Base-by-base conservation (phyloP, 148 eudicot species). In the Amaranthus palmeri region DNA sequence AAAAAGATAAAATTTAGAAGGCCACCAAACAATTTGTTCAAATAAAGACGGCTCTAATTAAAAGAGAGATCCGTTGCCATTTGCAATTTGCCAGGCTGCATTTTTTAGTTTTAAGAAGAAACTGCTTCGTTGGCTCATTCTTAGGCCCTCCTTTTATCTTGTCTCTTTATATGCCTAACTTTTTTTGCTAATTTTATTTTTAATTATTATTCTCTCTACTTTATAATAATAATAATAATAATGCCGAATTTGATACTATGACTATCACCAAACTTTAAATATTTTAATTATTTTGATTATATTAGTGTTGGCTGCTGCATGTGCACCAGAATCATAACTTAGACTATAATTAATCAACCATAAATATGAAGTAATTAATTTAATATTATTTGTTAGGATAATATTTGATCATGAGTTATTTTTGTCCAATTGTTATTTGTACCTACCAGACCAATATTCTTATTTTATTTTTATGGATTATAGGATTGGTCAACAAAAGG, bases 21-120 rank as follows among this genome's bases (percentile, higher is more conserved):
- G 79, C 63, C 70, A 76, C 56, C 74, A 50, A 68, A 70, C 15
- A 54, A 58, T 55, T 18, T 56, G 58, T 70, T 76, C 70, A 76
- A 76, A 76, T 17, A 25, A 9, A 55, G 54, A 76, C 70, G 55
- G 54, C 79, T 54, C 36, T 10, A 41, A n/a, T n/a, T n/a, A 66
- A 64, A 53, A 36, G 41, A 6, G 59, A 7, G 40, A 15, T 12
- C n/a, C n/a, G n/a, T n/a, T n/a, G 10, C 6, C 36, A 0, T 25
- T 25, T 25, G 36, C 36, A 0, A 25, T 46, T 50, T 42, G 72
- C 72, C 72, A 68, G 72, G 53, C 56, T 69, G 62, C 69, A n/a
- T n/a, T n/a, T 10, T 12, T 25, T 25, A 25, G 36, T 25, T 25
- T 25, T 25, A 25, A 46, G 3, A 62, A 9, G 65, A 62, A 70